Evolutionary conservation across 345 rosid species (phyloP).

Genomic region (Eucalyptus coolabah): DNA sequence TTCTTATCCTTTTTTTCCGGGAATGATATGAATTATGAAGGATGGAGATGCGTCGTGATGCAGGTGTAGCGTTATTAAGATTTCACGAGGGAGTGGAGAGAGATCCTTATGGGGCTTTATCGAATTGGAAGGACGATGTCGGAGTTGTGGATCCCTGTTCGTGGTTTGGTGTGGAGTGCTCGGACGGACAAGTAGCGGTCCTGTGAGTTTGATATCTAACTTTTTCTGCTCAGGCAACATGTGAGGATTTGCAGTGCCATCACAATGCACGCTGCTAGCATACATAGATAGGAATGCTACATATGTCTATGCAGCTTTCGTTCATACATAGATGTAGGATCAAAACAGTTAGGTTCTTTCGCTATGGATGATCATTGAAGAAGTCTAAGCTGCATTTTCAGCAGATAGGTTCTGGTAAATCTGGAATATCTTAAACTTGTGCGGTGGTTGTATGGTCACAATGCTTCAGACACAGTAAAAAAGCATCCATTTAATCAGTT

Average conservation of each 20-base stretch:
- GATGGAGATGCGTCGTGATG: neutral
- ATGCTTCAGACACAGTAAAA: neutral
- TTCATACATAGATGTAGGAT: neutral
- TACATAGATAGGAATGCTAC: neutral
- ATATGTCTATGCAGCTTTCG: neutral
- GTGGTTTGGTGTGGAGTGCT: slow-evolving; percentile 82
- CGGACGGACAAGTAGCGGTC: slow-evolving; percentile 44
- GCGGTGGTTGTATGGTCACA: neutral
- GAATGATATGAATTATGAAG: neutral
- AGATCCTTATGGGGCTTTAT: slow-evolving; percentile 65
- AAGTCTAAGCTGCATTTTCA: neutral
- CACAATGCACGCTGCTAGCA: neutral
- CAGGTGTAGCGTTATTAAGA: slow-evolving; percentile 57
- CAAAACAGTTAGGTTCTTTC: neutral
- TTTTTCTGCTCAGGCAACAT: neutral
- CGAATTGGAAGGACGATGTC: slow-evolving; percentile 26
- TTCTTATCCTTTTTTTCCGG: neutral
- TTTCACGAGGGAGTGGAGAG: slow-evolving; percentile 44
- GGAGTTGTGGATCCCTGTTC: slow-evolving; percentile 38
- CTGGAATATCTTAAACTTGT: neutral
- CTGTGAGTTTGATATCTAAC: slow-evolving; percentile 34
- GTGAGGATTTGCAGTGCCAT: neutral
- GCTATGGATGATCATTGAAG: neutral
- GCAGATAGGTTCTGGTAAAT: neutral
- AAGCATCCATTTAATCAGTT: neutral